A percentile compares a stretch with the other conserved stretches of the same genome.
Evolutionary conservation across 1,284 basidiomycete species (phyloP).

Genomic region (Pholiota adiposa): DNA sequence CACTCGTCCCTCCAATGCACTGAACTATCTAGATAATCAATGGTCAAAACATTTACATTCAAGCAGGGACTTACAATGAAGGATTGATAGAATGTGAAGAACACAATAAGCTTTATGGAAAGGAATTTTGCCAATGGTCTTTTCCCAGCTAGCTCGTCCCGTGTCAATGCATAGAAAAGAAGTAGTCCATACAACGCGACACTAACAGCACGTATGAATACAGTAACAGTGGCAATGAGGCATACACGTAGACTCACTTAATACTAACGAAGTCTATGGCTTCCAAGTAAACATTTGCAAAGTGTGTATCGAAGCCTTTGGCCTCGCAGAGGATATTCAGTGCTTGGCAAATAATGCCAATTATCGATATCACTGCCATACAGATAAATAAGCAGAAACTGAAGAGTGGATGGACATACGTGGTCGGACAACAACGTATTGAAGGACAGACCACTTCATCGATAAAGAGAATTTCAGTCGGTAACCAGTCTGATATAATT

Average conservation of each 20-base stretch:
- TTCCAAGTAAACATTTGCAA: constrained; percentile 76
- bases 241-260: constrained; percentile 45
- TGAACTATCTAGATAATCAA: constrained; percentile 48
- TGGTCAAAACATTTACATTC: not conserved
- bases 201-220: constrained; percentile 38
- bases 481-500: constrained; percentile 3
- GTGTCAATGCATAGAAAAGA: constrained; percentile 80
- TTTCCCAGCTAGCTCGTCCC: constrained; percentile 73
- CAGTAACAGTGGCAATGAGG: constrained; percentile 1
- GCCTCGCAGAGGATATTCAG: constrained; percentile 57
- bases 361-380: constrained; percentile 56
- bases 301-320: constrained; percentile 61
- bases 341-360: constrained; percentile 55
- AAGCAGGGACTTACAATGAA: constrained; percentile 58
- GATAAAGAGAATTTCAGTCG: no score
- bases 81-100: constrained; percentile 83
- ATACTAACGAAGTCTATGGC: constrained; percentile 80
- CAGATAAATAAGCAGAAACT: constrained; percentile 1
- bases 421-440: constrained; percentile 84
- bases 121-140: constrained; percentile 84
- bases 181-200: constrained; percentile 81
- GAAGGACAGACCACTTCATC: constrained; percentile 85
- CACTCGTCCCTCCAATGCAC: constrained; percentile 58
- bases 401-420: constrained; percentile 36
- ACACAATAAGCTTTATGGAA: constrained; percentile 83